These are phyloP conservation scores for Solanum hybrid DNA, from an alignment of 305 asterid genomes.

Conservation along the genomic window DNA sequence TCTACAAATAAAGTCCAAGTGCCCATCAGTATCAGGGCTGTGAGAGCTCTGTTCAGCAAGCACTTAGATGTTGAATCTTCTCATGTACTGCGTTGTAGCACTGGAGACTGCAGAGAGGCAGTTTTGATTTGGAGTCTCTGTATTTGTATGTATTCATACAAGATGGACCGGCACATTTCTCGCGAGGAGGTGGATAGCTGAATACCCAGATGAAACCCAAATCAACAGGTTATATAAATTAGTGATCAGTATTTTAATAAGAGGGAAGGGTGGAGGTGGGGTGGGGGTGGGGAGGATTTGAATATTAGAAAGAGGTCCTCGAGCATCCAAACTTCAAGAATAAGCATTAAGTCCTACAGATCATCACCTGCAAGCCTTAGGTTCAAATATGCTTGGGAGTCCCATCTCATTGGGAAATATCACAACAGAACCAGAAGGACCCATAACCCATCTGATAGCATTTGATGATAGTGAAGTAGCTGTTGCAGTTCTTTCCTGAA, in stretches of 20 bases:
- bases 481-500: constrained; percentile 56
- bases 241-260: not conserved
- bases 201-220: constrained; percentile 10
- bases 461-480: constrained; percentile 28
- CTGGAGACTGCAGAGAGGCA: constrained; percentile 75
- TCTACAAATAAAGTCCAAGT: not conserved
- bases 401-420: constrained; percentile 70
- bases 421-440: constrained; percentile 72
- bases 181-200: constrained; percentile 79
- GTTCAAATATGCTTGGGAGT: constrained; percentile 65
- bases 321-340: not conserved
- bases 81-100: constrained; percentile 63
- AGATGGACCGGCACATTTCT: constrained; percentile 74
- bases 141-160: constrained; percentile 68
- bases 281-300: not conserved
- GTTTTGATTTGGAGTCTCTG: constrained; percentile 62
- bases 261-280: not conserved
- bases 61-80: constrained; percentile 24
- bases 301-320: not conserved
- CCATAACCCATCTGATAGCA: constrained; percentile 67
- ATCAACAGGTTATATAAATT: not conserved
- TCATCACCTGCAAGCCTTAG: constrained; percentile 56
- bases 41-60: constrained; percentile 23
- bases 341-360: not conserved
- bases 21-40: not conserved